Base-by-base conservation (phyloP, 2,329 filamentous ascomycete species). In the Xenosphaeropsis pyriputrescens region DNA sequence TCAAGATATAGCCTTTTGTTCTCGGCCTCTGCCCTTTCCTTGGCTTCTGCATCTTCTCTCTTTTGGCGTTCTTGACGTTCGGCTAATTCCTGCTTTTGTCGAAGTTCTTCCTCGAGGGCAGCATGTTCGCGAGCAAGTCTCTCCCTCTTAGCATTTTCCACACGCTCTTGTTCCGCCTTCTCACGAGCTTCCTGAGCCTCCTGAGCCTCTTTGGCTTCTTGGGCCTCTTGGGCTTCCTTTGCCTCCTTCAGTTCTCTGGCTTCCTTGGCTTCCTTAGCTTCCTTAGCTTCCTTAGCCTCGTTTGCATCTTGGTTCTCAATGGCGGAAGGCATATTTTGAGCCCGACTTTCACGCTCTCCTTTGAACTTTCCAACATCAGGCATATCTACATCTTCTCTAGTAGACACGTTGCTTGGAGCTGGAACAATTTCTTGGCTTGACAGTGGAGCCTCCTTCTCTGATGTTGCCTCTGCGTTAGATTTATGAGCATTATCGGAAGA, bases 11-110 rank as follows among this genome's bases (percentile, higher is more conserved):
- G 64, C 8, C 38, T 38, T 41, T 58, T 61, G 37, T 63, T 64
- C 42, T 70, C 65, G 41, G 69, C 64, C 45, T 73, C 70, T 7
- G 60, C 63, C 40, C 64, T 61, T 29, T 62, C 61, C 9, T 63
- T 62, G 19, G 67, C 67, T 48, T 64, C 59, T 11, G 64, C 65
- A 44, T 68, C 64, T 18, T 60, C 58, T 42, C 65, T 62, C 8
- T 63, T 54, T 39, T 64, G 61, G 4, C 61, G 57, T 44, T 72
- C 64, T 47, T 68, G 63, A 43, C 67, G 64, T 40, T 67, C 59
- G 9, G 58, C 62, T 39, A 57, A 54, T 37, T 59, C 56, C 35
- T 60, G 55, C 45, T 45, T 50, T 47, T 43, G 49, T 49, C 47
- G 41, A 37, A 48, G 47, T 41, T 51, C 54, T 26, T 26, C 29